Conservation (phyloP, 2,329 filamentous ascomycete species). For the Penicillium expansum region DNA sequence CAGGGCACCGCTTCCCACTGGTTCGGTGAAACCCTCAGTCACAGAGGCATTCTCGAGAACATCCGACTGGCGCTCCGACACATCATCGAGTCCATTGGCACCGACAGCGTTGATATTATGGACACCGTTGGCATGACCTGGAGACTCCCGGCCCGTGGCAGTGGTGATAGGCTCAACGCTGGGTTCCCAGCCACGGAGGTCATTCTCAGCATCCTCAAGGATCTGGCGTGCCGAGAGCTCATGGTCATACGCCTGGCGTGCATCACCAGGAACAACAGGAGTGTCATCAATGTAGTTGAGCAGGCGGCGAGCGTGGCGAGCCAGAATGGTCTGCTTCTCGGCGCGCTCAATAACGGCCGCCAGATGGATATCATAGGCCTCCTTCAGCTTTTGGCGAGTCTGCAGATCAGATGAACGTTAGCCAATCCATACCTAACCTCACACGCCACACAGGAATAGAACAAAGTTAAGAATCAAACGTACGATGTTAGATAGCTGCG, state of each 20-base stretch:
- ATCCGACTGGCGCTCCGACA: constrained; percentile 9
- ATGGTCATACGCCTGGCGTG: constrained; percentile 65
- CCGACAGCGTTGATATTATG: not conserved
- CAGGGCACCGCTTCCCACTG: constrained; percentile 12
- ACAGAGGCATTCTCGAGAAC: constrained; percentile 2
- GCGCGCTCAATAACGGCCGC: constrained; percentile 90
- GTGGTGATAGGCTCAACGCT: constrained; percentile 55
- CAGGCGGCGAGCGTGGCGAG: constrained; percentile 82
- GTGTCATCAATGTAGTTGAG: constrained; percentile 84
- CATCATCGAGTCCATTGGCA: not conserved
- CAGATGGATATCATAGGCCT: constrained; percentile 86
- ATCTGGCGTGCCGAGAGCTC: constrained; percentile 72
- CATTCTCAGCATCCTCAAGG: constrained; percentile 87
- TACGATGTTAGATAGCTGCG: constrained; percentile 92
- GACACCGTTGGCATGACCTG: not conserved
- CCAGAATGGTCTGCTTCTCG: constrained; percentile 94
- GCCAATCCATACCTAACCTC: not conserved
- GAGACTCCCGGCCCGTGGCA: constrained; percentile 40
- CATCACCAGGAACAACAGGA: constrained; percentile 82
- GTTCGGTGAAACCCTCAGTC: constrained; percentile 4
- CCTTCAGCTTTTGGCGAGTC: constrained; percentile 95
- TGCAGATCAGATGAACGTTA: constrained; percentile 36
- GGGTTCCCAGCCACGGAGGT: constrained; percentile 72
- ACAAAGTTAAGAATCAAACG: constrained; percentile 34
- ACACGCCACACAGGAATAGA: not conserved